Evolutionary conservation across 208 protist genomes (phyloP).

Genomic region (Acanthamoeba healyi): DNA sequence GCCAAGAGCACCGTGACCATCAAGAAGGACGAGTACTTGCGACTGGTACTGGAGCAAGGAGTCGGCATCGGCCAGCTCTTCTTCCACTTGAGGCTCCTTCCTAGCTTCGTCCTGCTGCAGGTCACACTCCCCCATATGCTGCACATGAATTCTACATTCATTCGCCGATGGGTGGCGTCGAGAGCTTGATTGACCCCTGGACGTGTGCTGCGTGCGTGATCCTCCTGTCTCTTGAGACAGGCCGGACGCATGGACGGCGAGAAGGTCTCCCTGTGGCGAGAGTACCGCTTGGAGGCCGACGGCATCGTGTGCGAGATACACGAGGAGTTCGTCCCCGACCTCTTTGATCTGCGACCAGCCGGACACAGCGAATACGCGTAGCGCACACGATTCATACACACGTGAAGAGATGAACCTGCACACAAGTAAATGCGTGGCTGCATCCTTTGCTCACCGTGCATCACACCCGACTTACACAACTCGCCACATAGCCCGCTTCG

Average conservation of each 20-base stretch:
- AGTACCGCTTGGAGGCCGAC: constrained; percentile 6
- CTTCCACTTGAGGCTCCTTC: constrained; percentile 27
- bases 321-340: constrained; percentile 7
- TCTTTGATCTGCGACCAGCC: background rate
- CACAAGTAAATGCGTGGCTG: too few species aligned
- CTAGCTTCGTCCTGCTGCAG: constrained; percentile 9
- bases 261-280: background rate
- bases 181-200: too few species aligned
- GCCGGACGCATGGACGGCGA: background rate
- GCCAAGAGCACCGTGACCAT: constrained; percentile 42
- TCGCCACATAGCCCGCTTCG: too few species aligned
- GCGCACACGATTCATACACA: too few species aligned
- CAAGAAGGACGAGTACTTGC: constrained; percentile 18
- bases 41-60: background rate
- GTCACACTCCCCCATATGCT: too few species aligned
- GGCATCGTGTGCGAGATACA: constrained; percentile 42
- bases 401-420: too few species aligned
- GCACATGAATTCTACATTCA: too few species aligned
- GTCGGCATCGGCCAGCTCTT: constrained; percentile 50
- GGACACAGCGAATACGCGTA: background rate
- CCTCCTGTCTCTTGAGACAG: background rate
- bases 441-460: too few species aligned
- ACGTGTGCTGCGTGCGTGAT: background rate
- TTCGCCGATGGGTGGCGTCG: too few species aligned
- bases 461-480: too few species aligned